Evolutionary conservation across 2,329 filamentous ascomycete genomes (phyloP).

Genomic region (Fusarium floridanum): DNA sequence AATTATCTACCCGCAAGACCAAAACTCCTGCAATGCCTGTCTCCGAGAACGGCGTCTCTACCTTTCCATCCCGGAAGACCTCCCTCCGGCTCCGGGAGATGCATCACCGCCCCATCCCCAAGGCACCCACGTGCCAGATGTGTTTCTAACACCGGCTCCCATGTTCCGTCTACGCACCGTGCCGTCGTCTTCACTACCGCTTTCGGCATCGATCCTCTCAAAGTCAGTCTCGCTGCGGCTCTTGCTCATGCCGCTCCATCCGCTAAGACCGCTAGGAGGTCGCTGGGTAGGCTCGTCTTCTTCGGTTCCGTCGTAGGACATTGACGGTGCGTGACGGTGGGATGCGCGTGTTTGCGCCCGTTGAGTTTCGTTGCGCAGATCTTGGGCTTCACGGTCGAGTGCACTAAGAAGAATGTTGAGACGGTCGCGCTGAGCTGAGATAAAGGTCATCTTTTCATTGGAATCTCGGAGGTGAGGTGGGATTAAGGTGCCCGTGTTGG

Average conservation of each 20-base stretch:
- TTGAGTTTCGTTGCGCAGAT: slow-evolving; percentile 59
- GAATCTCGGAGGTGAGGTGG: slow-evolving; percentile 75
- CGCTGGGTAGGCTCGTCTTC: slow-evolving; percentile 55
- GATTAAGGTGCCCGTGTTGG: slow-evolving; percentile 72
- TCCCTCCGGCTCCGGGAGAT: slow-evolving; percentile 39
- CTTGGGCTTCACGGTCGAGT: slow-evolving; percentile 82
- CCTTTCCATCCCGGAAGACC: slow-evolving; percentile 55
- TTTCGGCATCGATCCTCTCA: slow-evolving; percentile 86
- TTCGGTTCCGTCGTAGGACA: slow-evolving; percentile 47
- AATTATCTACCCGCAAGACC: slow-evolving; percentile 28
- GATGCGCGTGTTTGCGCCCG: slow-evolving; percentile 38
- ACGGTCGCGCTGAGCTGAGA: slow-evolving; percentile 82
- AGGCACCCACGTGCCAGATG: slow-evolving; percentile 61
- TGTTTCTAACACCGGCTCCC: slow-evolving; percentile 36
- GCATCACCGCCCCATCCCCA: slow-evolving; percentile 59
- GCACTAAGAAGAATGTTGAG: slow-evolving; percentile 81
- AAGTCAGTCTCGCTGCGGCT: slow-evolving; percentile 91
- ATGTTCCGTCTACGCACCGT: slow-evolving; percentile 51
- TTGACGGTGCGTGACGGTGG: slow-evolving; percentile 38
- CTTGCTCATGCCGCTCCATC: slow-evolving; percentile 74
- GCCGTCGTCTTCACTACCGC: slow-evolving; percentile 67
- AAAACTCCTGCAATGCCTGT: slow-evolving; percentile 47
- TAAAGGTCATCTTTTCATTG: slow-evolving; percentile 78
- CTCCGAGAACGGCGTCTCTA: slow-evolving; percentile 44
- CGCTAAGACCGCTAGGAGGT: slow-evolving; percentile 62